A percentile compares a stretch with the other conserved stretches of the same genome.
These are phyloP conservation scores for Hyaloperonospora brassicae DNA, from an alignment of 352 stramenopile genomes.

Conservation along the genomic window DNA sequence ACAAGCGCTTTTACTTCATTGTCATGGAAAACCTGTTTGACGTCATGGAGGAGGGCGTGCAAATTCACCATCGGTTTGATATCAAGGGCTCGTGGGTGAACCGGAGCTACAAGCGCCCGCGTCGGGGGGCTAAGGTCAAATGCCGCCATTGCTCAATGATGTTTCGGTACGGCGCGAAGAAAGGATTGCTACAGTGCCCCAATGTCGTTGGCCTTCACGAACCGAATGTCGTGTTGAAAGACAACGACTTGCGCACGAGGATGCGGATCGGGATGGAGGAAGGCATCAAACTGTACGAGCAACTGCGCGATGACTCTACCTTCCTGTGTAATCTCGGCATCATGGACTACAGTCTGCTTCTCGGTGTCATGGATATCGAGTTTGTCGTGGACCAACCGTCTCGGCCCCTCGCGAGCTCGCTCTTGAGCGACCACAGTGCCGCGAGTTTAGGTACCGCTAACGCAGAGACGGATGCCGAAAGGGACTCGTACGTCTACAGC, in stretches of 20 bases:
- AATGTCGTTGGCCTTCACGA: conserved; percentile 76
- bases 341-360: conserved; percentile 88
- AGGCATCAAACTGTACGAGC: conserved; percentile 53
- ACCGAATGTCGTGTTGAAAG: conserved; percentile 82
- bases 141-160: conserved; percentile 83
- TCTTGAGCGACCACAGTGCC: conserved; percentile 16
- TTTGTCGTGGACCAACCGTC: conserved; percentile 61
- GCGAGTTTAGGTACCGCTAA: conserved; percentile 13
- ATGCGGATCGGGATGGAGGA: conserved; percentile 64
- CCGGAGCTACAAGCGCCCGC: conserved; percentile 71
- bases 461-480: conserved; percentile 7
- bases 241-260: conserved; percentile 74
- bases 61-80: conserved; percentile 85
- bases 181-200: conserved; percentile 56
- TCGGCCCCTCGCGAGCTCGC: conserved; percentile 26
- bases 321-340: conserved; percentile 76
- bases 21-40: conserved; percentile 91
- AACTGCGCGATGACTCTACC: conserved; percentile 61
- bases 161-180: conserved; percentile 72
- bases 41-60: conserved; percentile 45
- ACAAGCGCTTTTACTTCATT: conserved; percentile 87
- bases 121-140: conserved; percentile 67
- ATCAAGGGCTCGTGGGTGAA: conserved; percentile 91
- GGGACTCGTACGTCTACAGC: conserved; percentile 9
- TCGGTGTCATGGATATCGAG: conserved; percentile 80